Conservation (phyloP, 2,329 filamentous ascomycete species). For the Taxawa tesnikishii region DNA sequence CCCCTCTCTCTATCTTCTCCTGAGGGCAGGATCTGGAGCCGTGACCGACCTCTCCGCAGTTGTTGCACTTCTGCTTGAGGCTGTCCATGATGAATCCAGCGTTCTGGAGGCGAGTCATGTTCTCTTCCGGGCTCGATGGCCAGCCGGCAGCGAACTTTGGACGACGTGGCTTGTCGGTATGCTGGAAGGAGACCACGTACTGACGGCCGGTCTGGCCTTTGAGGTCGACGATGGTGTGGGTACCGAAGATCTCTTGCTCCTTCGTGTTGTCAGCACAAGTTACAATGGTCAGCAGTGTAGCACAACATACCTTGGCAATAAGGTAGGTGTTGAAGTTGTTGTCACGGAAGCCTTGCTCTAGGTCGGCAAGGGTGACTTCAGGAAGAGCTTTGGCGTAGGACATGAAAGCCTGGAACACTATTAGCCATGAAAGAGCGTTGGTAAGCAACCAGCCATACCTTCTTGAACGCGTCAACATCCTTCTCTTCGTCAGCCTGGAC, state of each 20-base stretch:
- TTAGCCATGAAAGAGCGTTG: too few species aligned
- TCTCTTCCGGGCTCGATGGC: slow-evolving; percentile 37
- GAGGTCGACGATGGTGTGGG: slow-evolving; percentile 59
- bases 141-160: slow-evolving; percentile 33
- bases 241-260: slow-evolving; percentile 39
- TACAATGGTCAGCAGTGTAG: too few species aligned
- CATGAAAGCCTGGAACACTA: slow-evolving; percentile 18
- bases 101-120: slow-evolving; percentile 37
- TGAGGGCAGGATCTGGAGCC: slow-evolving; percentile 32
- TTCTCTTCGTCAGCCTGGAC: slow-evolving; percentile 37
- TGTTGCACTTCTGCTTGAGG: slow-evolving; percentile 36
- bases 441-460: too few species aligned
- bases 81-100: slow-evolving; percentile 40
- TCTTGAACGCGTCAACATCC: slow-evolving; percentile 53
- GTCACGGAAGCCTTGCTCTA: slow-evolving; percentile 49
- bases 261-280: too few species aligned
- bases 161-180: slow-evolving; percentile 33
- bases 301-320: too few species aligned
- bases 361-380: slow-evolving; percentile 43
- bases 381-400: slow-evolving; percentile 51
- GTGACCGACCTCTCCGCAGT: slow-evolving; percentile 41
- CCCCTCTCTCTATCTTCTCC: slow-evolving; percentile 27
- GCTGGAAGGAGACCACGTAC: slow-evolving; percentile 38
- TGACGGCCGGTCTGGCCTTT: slow-evolving; percentile 48
- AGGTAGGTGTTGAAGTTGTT: slow-evolving; percentile 45